Evolutionary conservation across 2,329 filamentous ascomycete genomes (phyloP), one percentile per base, ranked within the genome.

Genomic region (Talaromyces sp.): DNA sequence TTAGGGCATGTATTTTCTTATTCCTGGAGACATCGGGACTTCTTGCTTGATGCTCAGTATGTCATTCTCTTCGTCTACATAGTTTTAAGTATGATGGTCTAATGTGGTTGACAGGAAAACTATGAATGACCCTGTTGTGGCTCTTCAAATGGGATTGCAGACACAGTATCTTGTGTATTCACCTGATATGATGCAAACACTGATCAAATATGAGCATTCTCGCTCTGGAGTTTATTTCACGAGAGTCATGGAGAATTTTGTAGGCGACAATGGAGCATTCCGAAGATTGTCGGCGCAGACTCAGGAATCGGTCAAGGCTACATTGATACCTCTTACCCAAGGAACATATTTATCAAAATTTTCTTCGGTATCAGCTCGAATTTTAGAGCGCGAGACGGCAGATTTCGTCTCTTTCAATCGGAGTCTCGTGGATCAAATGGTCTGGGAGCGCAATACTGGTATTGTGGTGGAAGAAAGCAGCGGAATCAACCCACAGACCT

Each of bases 381-480:
- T 70, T 57, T 69, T 79, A 5, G 71, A 80, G 60, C 67, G 70
- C 6, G 74, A 78, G 17, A 74, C 82, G 10, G 79, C 81, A 4
- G 80, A 83, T 55, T 68, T 88, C 35, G 77, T 87, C 39, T 84
- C 83, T 0, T 86, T 85, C 63, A 79, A 78, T 37, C 74, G 78
- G 7, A 85, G 82, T 17, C 72, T 79, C 2, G 82, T 88, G 22
- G 85, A 88, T 64, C 82, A 86, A 60, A 77, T 78, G 63, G 74
- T 75, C 2, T 88, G 85, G 85, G 85, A 88, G 66, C 78, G 82
- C 35, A 72, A 69, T n/a, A 78, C 74, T 17, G 69, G 76, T 9
- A 73, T 81, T 1, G 70, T 71, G 2, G 68, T 76, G 9, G 66
- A 74, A 3, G 78, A 79, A 15, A 63, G 72, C 1, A 68, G 70